These are phyloP conservation scores for Arthrobotrys megalospora DNA, from an alignment of 2,329 filamentous ascomycete genomes.

Conservation along the genomic window DNA sequence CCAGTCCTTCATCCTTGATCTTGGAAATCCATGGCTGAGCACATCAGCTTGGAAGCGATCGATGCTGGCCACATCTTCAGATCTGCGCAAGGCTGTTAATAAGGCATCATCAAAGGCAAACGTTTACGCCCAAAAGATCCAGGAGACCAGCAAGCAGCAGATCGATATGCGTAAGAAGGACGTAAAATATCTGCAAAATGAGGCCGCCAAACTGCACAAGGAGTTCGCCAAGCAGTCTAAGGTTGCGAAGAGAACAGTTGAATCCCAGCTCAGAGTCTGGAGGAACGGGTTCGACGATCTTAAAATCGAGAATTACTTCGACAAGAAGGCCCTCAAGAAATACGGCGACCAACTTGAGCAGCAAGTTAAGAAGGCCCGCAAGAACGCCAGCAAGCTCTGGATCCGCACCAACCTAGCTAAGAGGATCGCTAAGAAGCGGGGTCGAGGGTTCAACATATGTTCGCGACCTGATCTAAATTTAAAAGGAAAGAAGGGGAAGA, in stretches of 20 bases:
- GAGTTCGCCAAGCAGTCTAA: conserved; percentile 53
- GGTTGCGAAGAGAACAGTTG: conserved; percentile 53
- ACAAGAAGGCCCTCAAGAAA: conserved; percentile 31
- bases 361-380: conserved; percentile 52
- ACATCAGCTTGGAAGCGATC: conserved; percentile 69
- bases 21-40: conserved; percentile 72
- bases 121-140: conserved; percentile 62
- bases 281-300: conserved; percentile 52
- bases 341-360: conserved; percentile 41
- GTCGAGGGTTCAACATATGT: conserved; percentile 16
- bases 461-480: too few relatives aligned
- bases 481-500: conserved; percentile 42
- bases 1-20: conserved; percentile 75
- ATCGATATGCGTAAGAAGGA: conserved; percentile 48
- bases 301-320: conserved; percentile 53
- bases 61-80: conserved; percentile 62
- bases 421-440: conserved; percentile 45
- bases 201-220: conserved; percentile 46
- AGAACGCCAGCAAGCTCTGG: conserved; percentile 53
- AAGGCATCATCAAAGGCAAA: conserved; percentile 63
- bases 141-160: conserved; percentile 61
- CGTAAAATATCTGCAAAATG: conserved; percentile 46
- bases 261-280: conserved; percentile 51
- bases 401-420: conserved; percentile 19
- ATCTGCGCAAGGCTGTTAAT: conserved; percentile 62